Conservation (phyloP, 805 yeast species). For the Myxozyma monticola region DNA sequence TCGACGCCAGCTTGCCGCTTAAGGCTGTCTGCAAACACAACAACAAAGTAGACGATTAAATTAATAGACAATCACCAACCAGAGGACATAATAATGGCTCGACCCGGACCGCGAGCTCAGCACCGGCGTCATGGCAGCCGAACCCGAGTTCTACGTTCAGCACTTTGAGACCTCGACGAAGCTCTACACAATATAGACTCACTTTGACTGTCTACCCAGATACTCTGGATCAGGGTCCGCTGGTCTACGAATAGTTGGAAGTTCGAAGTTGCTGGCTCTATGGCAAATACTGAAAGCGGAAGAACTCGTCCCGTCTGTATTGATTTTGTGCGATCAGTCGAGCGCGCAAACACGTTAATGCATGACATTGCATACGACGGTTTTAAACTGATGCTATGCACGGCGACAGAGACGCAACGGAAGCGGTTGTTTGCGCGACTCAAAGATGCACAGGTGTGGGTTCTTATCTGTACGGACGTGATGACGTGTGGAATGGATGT, state of each 20-base stretch:
- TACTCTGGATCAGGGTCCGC: too few species aligned
- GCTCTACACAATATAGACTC: slow-evolving; percentile 73
- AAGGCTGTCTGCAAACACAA: too few species aligned
- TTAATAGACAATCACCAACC: too few species aligned
- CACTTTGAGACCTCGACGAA: slow-evolving; percentile 62
- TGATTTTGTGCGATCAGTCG: slow-evolving; percentile 85
- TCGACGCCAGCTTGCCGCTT: too few species aligned
- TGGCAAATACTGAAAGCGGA: slow-evolving; percentile 81
- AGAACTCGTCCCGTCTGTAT: slow-evolving; percentile 86
- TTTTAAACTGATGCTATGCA: slow-evolving; percentile 94
- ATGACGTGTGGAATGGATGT: slow-evolving; percentile 96
- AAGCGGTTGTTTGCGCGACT: slow-evolving; percentile 80
- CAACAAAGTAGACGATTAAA: too few species aligned
- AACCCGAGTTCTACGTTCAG: slow-evolving; percentile 75
- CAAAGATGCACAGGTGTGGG: slow-evolving; percentile 91
- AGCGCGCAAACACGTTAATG: slow-evolving; percentile 91
- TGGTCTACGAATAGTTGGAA: slow-evolving; percentile 87
- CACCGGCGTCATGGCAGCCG: slow-evolving; percentile 66
- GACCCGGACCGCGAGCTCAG: slow-evolving; percentile 78
- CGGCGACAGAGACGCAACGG: slow-evolving; percentile 83
- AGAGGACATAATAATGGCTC: slow-evolving; percentile 56
- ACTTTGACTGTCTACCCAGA: too few species aligned
- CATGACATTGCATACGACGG: slow-evolving; percentile 91
- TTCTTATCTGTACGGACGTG: slow-evolving; percentile 93
- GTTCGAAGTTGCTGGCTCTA: slow-evolving; percentile 89